These are phyloP conservation scores for Solanum hybrid DNA, from an alignment of 305 asterid genomes.

Conservation along the genomic window DNA sequence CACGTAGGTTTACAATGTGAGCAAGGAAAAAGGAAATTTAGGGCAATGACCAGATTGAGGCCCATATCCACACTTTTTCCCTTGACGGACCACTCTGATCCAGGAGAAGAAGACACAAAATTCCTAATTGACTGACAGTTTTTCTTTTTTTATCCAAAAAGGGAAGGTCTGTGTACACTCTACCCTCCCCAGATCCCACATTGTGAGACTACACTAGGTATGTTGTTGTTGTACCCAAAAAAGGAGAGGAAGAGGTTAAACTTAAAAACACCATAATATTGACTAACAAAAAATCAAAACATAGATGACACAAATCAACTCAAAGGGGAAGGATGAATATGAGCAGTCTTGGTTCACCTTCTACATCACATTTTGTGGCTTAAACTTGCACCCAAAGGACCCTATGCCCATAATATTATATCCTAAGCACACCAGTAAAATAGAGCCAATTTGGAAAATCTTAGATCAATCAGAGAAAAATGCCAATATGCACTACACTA, in stretches of 20 bases:
- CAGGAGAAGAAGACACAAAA: background rate
- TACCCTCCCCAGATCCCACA: background rate
- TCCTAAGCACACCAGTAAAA: background rate
- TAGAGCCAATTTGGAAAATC: background rate
- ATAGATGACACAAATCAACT: background rate
- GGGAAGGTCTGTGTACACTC: background rate
- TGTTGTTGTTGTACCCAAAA: background rate
- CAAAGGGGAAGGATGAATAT: background rate
- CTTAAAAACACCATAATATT: background rate
- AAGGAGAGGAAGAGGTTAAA: background rate
- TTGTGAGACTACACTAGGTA: background rate
- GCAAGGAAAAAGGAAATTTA: background rate
- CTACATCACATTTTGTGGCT: background rate
- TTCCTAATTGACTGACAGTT: background rate
- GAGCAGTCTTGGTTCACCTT: background rate
- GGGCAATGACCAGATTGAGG: background rate
- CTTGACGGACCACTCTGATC: background rate
- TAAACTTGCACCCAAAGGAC: background rate
- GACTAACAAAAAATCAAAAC: background rate
- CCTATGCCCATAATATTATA: background rate
- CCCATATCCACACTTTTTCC: background rate
- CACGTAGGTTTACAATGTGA: background rate
- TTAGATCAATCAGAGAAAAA: background rate
- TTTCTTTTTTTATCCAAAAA: background rate
- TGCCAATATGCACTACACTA: background rate